Evolutionary conservation across 495 filamentous ascomycete genomes (phyloP), one percentile per base, ranked within the genome.

Genomic region (Bombardia bombarda): DNA sequence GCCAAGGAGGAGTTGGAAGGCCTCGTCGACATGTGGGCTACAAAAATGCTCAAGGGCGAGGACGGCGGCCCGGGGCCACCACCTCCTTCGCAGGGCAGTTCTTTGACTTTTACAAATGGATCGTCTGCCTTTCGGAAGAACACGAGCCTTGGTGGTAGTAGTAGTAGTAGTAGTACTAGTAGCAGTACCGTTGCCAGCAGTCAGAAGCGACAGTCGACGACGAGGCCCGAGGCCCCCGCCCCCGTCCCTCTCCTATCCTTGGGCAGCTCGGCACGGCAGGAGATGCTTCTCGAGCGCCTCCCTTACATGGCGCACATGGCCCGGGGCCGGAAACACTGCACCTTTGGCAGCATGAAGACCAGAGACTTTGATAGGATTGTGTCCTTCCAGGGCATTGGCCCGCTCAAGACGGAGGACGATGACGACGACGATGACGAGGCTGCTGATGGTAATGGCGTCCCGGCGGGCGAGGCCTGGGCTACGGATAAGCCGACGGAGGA

Each of bases 271-370:
- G 79, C 84, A 14, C 78, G 83, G 17, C 65, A 67, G 46, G 90
- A 93, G 53, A 68, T 92, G 60, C 56, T 95, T 1, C 74, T 95
- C 12, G 80, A 96, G 45, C 77, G 85, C 13, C 69, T 98, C 10
- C 92, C 92, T 0, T 98, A 94, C 58, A 74, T 94, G 66, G 71
- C 79, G 2, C 73, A 74, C 20, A 84, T 95, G 22, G 56, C 72
- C 1, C 61, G 61, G 13, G 59, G 57, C 1, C 63, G 61, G 43
- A n/a, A n/a, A n/a, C 60, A 50, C 32, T 40, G 45, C 51, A 47
- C 53, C 12, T 42, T 57, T 16, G 35, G 58, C 34, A 39, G 52
- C 47, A 46, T 54, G 35, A 48, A 47, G 53, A 43, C 47, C 10
- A 70, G 56, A 41, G 77, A 82, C 13, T 70, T 95, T 19, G 77